Evolutionary conservation across 2,329 filamentous ascomycete genomes (phyloP).

Genomic region (Curvularia lunata): DNA sequence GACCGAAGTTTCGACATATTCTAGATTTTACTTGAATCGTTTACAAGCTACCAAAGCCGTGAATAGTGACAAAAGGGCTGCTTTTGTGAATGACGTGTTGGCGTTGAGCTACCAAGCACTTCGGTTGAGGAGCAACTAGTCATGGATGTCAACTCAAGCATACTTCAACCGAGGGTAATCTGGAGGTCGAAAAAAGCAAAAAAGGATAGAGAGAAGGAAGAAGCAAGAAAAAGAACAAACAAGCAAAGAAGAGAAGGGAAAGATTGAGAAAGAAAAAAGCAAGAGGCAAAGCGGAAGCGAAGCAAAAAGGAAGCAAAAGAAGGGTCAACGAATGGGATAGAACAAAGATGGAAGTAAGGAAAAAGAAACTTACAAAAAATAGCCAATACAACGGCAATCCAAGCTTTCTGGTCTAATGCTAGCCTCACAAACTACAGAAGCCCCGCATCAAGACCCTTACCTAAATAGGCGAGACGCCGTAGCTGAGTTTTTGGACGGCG

Average conservation of each 20-base stretch:
- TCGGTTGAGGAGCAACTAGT: not conserved
- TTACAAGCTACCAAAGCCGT: not conserved
- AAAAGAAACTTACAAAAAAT: no score
- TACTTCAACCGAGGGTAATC: not conserved
- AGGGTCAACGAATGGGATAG: no score
- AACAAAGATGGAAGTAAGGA: no score
- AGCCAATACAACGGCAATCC: no score
- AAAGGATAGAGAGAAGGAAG: not conserved
- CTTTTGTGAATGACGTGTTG: not conserved
- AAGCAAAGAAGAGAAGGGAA: not conserved
- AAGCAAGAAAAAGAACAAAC: not conserved
- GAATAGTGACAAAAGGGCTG: not conserved
- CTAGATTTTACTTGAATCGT: not conserved
- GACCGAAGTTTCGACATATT: not conserved
- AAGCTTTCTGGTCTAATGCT: no score
- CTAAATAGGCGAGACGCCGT: not conserved
- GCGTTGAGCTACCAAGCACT: not conserved
- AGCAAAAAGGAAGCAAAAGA: not conserved
- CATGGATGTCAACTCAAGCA: not conserved
- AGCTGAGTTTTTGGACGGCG: not conserved
- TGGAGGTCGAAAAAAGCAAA: not conserved
- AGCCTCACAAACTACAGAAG: not conserved
- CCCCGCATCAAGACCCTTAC: no score
- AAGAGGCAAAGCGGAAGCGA: not conserved
- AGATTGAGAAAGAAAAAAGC: not conserved